Base-by-base conservation (phyloP, 441 rosid species). In the Cnidoscolus chayamansa region DNA sequence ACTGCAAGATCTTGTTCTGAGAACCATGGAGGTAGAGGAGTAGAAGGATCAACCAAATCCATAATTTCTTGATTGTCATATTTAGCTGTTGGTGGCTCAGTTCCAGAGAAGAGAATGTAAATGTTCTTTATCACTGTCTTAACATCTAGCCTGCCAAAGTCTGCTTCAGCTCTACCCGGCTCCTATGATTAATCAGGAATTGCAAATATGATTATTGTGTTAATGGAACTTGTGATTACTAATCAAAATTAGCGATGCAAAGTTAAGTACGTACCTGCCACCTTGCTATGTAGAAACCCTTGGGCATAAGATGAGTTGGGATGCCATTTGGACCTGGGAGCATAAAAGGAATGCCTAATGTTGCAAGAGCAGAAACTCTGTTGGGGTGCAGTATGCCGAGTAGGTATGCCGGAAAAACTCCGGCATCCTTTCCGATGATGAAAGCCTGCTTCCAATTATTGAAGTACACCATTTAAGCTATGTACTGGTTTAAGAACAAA, bases 281-380 rank as follows among this genome's bases (percentile, higher is more conserved):
- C 54, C 77, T 51, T 2, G 30, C 37, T 17, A 62, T 16, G 67
- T 74, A 74, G 68, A 74, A 74, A 51, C 69, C 77, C 30, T 68
- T 68, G 10, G 77, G 77, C 63, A 74, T 51, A 40, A 59, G 60
- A 50, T 74, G 54, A 20, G 25, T 51, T 3, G 35, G 40, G 62
- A 16, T 30, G 15, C 11, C 67, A 43, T 40, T 54, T 7, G 63
- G 63, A 17, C 77, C 68, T 20, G 77, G 77, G 6, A 68, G 72
- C 72, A 40, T 35, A 67, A 60, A 74, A 15, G 73, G 63, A 67
- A 68, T 54, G 13, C 77, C 72, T 2, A 74, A 19, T 7, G 77
- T 57, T 4, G 67, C 58, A 4, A 67, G 2, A 2, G 72, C 66
- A 51, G 53, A 10, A 20, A 67, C 77, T 66, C 31, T 59, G 1